Base-by-base conservation (phyloP, 345 rosid species). In the Citrus sp. region DNA sequence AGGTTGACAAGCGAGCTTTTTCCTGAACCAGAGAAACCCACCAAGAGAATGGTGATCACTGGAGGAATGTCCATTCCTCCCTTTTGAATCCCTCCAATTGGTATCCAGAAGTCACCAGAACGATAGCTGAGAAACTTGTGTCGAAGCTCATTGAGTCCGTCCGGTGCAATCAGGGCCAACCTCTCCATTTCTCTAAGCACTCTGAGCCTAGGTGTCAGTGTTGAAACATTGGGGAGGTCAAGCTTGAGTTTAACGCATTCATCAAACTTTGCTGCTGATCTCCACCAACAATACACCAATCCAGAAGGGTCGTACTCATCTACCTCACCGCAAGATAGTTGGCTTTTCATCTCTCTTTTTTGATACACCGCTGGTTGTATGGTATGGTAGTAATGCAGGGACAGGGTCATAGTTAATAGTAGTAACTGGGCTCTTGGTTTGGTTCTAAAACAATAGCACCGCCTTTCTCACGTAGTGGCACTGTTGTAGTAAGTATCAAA, bases 41-140 rank as follows among this genome's bases (percentile, higher is more conserved):
- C 84, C 79, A 90, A 74, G 55, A 90, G 92, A 73, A 90, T 81
- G 2, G 94, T 87, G 84, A 75, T 82, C 25, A 74, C 80, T 2
- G 86, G 82, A 0, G 94, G 92, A 74, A 89, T 89, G 51, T 89
- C 88, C 88, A 87, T 83, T 18, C 79, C 85, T 80, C 85, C 91
- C 79, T 82, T 87, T 12, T 60, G 61, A 27, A 89, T 54, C 4
- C 94, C 91, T 32, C 90, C 94, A 0, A 88, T 82, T 5, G 94
- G 91, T 3, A 87, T 83, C 94, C 92, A 89, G 75, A 86, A 89
- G 82, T 89, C 94, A 27, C 92, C 94, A 1, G 89, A 81, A 32
- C 87, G 82, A 69, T 89, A 89, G 54, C 37, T 72, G 3, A 80
- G 72, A 49, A 89, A 80, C 88, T 86, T 89, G 79, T 88, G 88